Evolutionary conservation across 352 stramenopile species (phyloP).

Genomic region (Phytophthora sansomeana): DNA sequence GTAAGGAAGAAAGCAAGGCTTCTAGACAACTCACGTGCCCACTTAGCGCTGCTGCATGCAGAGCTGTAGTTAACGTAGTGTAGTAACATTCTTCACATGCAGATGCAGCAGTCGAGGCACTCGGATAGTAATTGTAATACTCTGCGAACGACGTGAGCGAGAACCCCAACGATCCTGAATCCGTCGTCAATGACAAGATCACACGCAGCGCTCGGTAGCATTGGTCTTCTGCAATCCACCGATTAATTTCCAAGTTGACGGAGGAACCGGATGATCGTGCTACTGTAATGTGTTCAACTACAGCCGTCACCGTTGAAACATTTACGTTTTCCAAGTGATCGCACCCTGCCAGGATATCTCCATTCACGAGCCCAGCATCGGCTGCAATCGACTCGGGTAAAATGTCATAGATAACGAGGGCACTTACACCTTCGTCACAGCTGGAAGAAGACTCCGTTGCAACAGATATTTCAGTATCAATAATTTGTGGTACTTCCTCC

Average conservation of each 20-base stretch:
- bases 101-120: slow-evolving; percentile 5
- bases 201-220: slow-evolving; percentile 50
- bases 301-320: slow-evolving; percentile 13
- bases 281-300: slow-evolving; percentile 29
- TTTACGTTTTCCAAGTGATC: slow-evolving; percentile 33
- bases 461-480: slow-evolving; percentile 1
- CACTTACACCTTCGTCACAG: slow-evolving; percentile 23
- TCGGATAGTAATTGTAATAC: slow-evolving; percentile 52
- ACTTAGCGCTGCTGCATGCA: slow-evolving; percentile 64
- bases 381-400: slow-evolving; percentile 35
- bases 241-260: slow-evolving; percentile 50
- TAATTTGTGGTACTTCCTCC: background rate
- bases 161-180: slow-evolving; percentile 45
- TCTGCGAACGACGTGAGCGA: slow-evolving; percentile 59
- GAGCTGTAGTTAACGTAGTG: slow-evolving; percentile 54
- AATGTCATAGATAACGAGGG: slow-evolving; percentile 59
- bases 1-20: slow-evolving; percentile 37
- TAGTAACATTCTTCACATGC: slow-evolving; percentile 70
- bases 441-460: background rate
- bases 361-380: slow-evolving; percentile 45
- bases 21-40: slow-evolving; percentile 66
- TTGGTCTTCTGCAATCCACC: slow-evolving; percentile 54
- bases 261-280: background rate
- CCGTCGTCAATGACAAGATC: slow-evolving; percentile 11
- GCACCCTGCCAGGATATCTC: slow-evolving; percentile 57